These are phyloP conservation scores for Tetrapyrgos nigripes DNA, from an alignment of 1,284 basidiomycete genomes.

Conservation along the genomic window DNA sequence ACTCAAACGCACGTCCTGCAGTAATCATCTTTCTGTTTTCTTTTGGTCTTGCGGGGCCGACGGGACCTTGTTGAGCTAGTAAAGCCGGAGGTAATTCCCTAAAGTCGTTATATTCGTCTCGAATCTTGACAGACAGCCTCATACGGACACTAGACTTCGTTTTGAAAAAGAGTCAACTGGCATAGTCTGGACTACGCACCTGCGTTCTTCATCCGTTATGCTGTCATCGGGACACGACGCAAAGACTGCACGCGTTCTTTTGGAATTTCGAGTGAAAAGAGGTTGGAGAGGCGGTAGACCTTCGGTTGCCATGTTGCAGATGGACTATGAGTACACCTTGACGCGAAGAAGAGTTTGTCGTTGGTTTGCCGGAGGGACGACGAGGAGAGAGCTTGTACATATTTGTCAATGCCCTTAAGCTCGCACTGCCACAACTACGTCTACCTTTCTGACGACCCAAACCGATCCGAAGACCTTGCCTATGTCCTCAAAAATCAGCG, in stretches of 20 bases:
- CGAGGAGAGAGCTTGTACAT: no score
- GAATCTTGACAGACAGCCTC: slow-evolving; percentile 76
- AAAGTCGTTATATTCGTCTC: slow-evolving; percentile 88
- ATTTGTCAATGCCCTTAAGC: no score
- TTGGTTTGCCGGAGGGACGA: no score
- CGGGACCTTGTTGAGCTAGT: slow-evolving; percentile 79
- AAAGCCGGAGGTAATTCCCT: slow-evolving; percentile 86
- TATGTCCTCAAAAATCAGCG: no score
- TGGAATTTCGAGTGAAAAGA: slow-evolving; percentile 64
- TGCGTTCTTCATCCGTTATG: slow-evolving; percentile 69
- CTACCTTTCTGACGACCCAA: no score
- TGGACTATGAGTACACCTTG: no score
- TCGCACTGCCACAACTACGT: no score
- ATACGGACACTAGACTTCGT: slow-evolving; percentile 58
- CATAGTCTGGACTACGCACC: slow-evolving; percentile 16
- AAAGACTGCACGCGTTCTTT: slow-evolving; percentile 75
- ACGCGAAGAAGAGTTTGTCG: no score
- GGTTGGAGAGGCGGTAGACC: slow-evolving; percentile 73
- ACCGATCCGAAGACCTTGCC: no score
- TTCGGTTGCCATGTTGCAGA: slow-evolving; percentile 42
- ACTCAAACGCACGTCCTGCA: slow-evolving; percentile 61
- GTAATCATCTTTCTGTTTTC: slow-evolving; percentile 73
- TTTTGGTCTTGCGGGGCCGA: slow-evolving; percentile 79
- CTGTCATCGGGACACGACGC: slow-evolving; percentile 65
- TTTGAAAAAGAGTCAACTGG: background rate